phyloP scores from a whole-genome alignment of 306 rosid genomes.

The Lathyrus oleraceus region DNA sequence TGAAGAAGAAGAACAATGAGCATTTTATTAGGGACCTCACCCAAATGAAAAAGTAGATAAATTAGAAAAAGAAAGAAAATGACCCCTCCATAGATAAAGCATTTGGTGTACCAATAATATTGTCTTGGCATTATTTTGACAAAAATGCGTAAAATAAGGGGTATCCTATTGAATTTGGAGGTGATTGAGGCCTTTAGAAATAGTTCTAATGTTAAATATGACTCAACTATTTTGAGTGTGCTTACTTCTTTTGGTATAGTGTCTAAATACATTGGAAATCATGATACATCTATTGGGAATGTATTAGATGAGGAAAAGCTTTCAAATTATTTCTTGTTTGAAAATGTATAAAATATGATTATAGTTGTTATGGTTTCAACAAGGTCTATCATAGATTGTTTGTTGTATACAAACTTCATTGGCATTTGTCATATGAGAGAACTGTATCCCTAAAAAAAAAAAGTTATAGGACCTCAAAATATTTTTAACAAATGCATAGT shows the following conservation, averaged over 20 bases:
- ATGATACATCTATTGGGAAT: background rate
- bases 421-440: too few relatives aligned
- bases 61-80: conserved; percentile 42
- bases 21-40: conserved; percentile 44
- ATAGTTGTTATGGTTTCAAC: too few relatives aligned
- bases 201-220: conserved; percentile 22
- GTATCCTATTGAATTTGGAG: conserved; percentile 34
- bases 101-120: conserved; percentile 44
- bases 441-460: too few relatives aligned
- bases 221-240: conserved; percentile 14
- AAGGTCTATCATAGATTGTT: too few relatives aligned
- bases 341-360: background rate
- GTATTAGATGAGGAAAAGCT: background rate
- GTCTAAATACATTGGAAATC: background rate
- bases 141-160: conserved; percentile 46
- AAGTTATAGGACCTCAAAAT: too few relatives aligned
- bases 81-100: conserved; percentile 51
- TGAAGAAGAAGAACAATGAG: conserved; percentile 39
- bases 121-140: conserved; percentile 53
- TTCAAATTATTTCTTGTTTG: conserved; percentile 29
- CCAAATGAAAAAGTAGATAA: conserved; percentile 32
- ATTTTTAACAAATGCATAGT: background rate
- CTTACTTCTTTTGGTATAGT: conserved; percentile 17
- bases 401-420: too few relatives aligned
- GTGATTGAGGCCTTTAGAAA: conserved; percentile 17